phyloP scores from a whole-genome alignment of 495 filamentous ascomycete species.

The Penicillium manginii region DNA sequence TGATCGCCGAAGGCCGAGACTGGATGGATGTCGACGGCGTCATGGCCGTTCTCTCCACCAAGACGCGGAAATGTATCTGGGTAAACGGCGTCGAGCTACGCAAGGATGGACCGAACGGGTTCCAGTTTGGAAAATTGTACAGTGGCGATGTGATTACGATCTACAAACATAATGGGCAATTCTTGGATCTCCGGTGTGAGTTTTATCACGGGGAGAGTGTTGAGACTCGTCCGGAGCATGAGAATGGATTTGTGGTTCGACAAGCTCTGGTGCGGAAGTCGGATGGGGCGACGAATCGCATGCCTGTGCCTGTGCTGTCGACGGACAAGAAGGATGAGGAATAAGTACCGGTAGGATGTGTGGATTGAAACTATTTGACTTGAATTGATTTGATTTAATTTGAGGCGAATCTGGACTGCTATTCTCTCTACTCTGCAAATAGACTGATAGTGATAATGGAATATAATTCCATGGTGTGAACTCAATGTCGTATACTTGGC shows the following conservation, averaged over 20 bases:
- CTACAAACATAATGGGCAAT: slow-evolving; percentile 50
- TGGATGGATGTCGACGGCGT: slow-evolving; percentile 59
- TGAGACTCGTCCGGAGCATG: slow-evolving; percentile 42
- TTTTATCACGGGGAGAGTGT: slow-evolving; percentile 58
- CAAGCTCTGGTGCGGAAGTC: slow-evolving; percentile 36
- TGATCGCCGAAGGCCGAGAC: slow-evolving; percentile 56
- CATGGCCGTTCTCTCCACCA: slow-evolving; percentile 71
- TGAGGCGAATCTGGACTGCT: neutral
- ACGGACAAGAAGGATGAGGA: slow-evolving; percentile 17
- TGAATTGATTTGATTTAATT: neutral
- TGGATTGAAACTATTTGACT: no score
- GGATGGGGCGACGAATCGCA: slow-evolving; percentile 31
- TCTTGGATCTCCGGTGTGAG: slow-evolving; percentile 56
- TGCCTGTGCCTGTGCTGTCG: slow-evolving; percentile 20
- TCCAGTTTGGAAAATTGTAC: slow-evolving; percentile 68
- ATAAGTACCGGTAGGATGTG: neutral
- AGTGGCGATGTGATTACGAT: slow-evolving; percentile 73
- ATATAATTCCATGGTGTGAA: slow-evolving; percentile 19
- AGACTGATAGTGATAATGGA: slow-evolving; percentile 25
- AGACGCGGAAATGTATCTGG: slow-evolving; percentile 68
- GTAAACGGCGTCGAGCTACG: slow-evolving; percentile 69
- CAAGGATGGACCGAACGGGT: slow-evolving; percentile 49
- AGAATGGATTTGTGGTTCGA: slow-evolving; percentile 45
- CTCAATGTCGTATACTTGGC: slow-evolving; percentile 8
- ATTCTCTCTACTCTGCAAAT: slow-evolving; percentile 19